phyloP scores from a whole-genome alignment of 805 yeast species.

The Ogataea kodamae region DNA sequence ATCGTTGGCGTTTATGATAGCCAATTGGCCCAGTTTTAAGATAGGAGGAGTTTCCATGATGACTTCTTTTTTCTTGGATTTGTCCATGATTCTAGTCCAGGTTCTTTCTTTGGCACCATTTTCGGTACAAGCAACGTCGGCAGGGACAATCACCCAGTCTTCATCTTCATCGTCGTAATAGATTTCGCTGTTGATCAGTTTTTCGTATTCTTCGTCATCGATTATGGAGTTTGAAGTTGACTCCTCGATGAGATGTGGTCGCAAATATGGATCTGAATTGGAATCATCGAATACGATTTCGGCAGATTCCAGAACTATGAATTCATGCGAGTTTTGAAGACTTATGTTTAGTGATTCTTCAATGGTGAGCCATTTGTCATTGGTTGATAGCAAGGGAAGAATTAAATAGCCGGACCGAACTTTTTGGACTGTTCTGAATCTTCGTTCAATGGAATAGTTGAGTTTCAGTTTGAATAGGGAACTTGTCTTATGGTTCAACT shows the following conservation, averaged over 20 bases:
- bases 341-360: conserved; percentile 23
- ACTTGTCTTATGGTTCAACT: conserved; percentile 22
- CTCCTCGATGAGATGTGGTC: conserved; percentile 22
- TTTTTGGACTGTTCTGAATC: conserved; percentile 28
- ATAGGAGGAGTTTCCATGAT: conserved; percentile 11
- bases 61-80: not conserved
- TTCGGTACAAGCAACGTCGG: conserved; percentile 14
- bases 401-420: conserved; percentile 32
- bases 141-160: conserved; percentile 28
- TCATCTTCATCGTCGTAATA: conserved; percentile 27
- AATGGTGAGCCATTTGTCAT: conserved; percentile 25
- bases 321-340: conserved; percentile 19
- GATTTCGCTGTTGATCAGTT: conserved; percentile 23
- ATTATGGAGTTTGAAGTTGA: conserved; percentile 23
- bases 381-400: conserved; percentile 30
- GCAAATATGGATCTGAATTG: conserved; percentile 11
- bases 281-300: conserved; percentile 21
- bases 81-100: conserved; percentile 1
- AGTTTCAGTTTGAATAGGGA: conserved; percentile 32
- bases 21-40: conserved; percentile 24
- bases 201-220: conserved; percentile 29
- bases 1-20: conserved; percentile 23
- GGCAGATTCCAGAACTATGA: conserved; percentile 20
- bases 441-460: conserved; percentile 33
- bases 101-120: conserved; percentile 9